Evolutionary conservation across 768 basidiomycete species (phyloP).

Genomic region (Tubosaeta brunneosetosa): DNA sequence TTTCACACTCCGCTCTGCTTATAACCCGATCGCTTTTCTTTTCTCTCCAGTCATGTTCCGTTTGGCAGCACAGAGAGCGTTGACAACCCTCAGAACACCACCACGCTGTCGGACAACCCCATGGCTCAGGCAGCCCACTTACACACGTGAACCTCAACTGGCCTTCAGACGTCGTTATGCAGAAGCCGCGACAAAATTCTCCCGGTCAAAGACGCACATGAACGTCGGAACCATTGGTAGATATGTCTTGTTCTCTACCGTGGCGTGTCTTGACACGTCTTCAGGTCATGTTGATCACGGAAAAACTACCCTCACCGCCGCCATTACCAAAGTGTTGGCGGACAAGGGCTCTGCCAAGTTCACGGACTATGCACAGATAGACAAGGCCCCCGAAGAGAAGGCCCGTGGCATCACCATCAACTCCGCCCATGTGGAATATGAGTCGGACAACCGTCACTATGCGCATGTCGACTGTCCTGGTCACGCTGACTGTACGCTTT

Average conservation of each 20-base stretch:
- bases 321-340: constrained; percentile 91
- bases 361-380: constrained; percentile 95
- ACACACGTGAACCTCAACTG: background rate
- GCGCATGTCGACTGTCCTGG: constrained; percentile 98
- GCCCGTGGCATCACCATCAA: constrained; percentile 99
- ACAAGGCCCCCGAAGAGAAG: constrained; percentile 99
- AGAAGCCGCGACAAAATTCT: constrained; percentile 55
- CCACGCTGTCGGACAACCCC: constrained; percentile 12
- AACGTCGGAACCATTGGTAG: constrained; percentile 92
- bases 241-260: background rate
- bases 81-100: background rate
- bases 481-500: constrained; percentile 81
- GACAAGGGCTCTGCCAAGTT: constrained; percentile 71
- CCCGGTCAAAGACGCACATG: constrained; percentile 83
- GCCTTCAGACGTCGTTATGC: constrained; percentile 59
- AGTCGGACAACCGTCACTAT: constrained; percentile 85
- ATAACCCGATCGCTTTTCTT: background rate
- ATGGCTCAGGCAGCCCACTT: background rate
- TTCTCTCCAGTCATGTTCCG: constrained; percentile 26
- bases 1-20: constrained; percentile 27
- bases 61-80: constrained; percentile 22
- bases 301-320: constrained; percentile 95
- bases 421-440: constrained; percentile 98
- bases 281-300: constrained; percentile 93
- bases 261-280: constrained; percentile 18